These are phyloP conservation scores for Epichloe glyceriae DNA, from an alignment of 2,329 filamentous ascomycete genomes.

Conservation along the genomic window DNA sequence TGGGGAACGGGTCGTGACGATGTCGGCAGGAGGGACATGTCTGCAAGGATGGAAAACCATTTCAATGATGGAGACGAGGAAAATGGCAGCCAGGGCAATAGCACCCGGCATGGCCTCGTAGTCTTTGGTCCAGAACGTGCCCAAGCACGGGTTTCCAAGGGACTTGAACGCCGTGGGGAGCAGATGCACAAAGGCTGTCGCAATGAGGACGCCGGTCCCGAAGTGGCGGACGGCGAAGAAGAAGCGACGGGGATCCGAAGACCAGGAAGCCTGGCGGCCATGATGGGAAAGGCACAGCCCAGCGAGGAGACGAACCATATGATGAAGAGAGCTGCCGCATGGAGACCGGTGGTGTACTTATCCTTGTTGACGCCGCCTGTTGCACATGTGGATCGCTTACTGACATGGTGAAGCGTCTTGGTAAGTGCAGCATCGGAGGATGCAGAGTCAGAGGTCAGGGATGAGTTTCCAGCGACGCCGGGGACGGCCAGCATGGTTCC, in stretches of 20 bases:
- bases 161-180: constrained; percentile 53
- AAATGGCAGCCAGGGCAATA: constrained; percentile 64
- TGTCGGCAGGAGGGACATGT: constrained; percentile 13
- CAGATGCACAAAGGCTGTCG: constrained; percentile 70
- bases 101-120: constrained; percentile 71
- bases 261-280: constrained; percentile 37
- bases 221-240: constrained; percentile 53
- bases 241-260: constrained; percentile 39
- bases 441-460: background rate
- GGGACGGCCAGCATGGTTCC: no score
- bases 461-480: no score
- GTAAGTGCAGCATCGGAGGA: background rate
- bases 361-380: constrained; percentile 17
- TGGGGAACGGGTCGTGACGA: background rate
- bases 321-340: constrained; percentile 43
- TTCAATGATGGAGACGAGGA: constrained; percentile 71
- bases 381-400: constrained; percentile 18
- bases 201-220: constrained; percentile 61
- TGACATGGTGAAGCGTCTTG: constrained; percentile 7
- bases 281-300: constrained; percentile 39
- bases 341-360: constrained; percentile 42
- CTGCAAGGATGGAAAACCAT: constrained; percentile 44
- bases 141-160: constrained; percentile 53
- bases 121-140: constrained; percentile 58
- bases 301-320: constrained; percentile 34